Conservation (phyloP, 2,329 filamentous ascomycete genomes). For the Diaporthe vexans region DNA sequence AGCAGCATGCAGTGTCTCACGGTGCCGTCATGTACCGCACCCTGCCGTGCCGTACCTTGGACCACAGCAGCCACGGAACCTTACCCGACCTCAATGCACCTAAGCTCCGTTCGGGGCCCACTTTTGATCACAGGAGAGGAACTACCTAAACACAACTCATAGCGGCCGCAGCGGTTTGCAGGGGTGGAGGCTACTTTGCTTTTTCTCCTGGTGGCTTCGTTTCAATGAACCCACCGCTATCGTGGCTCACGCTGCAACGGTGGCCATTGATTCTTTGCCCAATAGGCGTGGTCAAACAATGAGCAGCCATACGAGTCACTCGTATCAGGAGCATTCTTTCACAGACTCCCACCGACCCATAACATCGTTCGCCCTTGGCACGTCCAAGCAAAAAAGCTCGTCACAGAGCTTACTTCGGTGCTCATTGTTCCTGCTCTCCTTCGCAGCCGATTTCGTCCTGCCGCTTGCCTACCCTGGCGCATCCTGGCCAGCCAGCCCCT, state of each 20-base stretch:
- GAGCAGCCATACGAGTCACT: background rate
- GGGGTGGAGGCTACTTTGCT: background rate
- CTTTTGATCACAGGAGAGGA: background rate
- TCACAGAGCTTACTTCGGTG: background rate
- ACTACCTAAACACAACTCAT: background rate
- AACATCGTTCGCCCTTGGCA: background rate
- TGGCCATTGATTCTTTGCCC: background rate
- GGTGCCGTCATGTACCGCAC: background rate
- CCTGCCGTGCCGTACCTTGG: background rate
- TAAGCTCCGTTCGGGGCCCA: constrained; percentile 1
- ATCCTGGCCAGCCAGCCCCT: background rate
- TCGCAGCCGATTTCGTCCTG: background rate
- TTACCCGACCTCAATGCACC: background rate
- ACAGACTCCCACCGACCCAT: background rate
- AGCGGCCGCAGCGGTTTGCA: constrained; percentile 1
- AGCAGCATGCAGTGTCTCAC: background rate
- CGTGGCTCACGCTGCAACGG: background rate
- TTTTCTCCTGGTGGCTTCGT: background rate
- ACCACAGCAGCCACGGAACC: background rate
- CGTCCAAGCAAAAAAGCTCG: background rate
- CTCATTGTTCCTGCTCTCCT: background rate
- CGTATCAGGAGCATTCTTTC: background rate
- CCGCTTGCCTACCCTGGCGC: background rate
- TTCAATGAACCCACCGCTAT: background rate
- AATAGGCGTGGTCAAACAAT: background rate